Conservation (phyloP, 139 green algal species). For the Zygnema cylindricum region DNA sequence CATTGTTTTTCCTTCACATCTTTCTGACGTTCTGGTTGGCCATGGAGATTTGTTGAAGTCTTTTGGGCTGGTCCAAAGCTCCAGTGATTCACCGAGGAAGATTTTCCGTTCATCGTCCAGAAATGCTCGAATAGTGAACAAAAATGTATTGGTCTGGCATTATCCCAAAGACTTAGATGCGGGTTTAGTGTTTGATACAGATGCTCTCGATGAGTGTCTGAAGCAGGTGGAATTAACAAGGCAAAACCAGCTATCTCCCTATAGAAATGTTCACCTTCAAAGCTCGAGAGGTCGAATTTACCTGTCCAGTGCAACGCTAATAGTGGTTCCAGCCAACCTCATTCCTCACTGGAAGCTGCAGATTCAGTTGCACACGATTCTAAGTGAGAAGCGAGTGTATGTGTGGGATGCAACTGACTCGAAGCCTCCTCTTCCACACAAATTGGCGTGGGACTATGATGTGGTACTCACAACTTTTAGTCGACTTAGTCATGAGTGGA, state of each 20-base stretch:
- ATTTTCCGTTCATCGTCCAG: too few species aligned
- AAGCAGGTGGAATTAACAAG: not conserved
- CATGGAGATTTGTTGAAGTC: not conserved
- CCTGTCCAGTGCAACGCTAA: slow-evolving; percentile 87
- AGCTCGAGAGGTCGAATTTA: slow-evolving; percentile 65
- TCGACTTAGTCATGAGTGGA: slow-evolving; percentile 72
- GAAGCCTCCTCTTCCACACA: slow-evolving; percentile 56
- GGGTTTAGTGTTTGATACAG: slow-evolving; percentile 33
- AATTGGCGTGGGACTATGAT: slow-evolving; percentile 85
- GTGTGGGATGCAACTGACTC: slow-evolving; percentile 58
- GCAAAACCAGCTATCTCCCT: not conserved
- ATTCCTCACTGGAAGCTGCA: slow-evolving; percentile 89
- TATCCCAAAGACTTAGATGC: not conserved
- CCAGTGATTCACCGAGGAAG: too few species aligned
- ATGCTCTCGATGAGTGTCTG: not conserved
- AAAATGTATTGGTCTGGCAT: not conserved
- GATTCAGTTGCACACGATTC: slow-evolving; percentile 69
- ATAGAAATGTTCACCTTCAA: not conserved
- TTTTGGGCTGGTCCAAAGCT: slow-evolving; percentile 26
- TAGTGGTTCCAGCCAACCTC: slow-evolving; percentile 86
- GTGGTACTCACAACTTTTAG: slow-evolving; percentile 77
- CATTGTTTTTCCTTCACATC: not conserved
- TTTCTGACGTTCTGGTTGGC: not conserved
- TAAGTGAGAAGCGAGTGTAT: slow-evolving; percentile 66
- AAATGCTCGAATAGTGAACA: not conserved